Evolutionary conservation across 257 asterid species (phyloP).

Genomic region (Plantago ovata): DNA sequence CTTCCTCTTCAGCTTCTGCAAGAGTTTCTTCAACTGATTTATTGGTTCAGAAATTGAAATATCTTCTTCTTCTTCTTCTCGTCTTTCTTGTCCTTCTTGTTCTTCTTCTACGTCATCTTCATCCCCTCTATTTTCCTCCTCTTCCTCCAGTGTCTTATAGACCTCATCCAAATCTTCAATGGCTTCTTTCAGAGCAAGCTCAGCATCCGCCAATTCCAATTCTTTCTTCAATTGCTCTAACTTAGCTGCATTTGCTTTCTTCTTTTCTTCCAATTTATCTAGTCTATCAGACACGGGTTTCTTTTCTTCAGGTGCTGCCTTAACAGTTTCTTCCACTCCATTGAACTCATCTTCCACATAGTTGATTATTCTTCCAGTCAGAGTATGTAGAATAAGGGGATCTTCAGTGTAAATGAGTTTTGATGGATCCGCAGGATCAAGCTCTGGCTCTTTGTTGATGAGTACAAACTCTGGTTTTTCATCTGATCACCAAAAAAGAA

Average conservation of each 20-base stretch:
- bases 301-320: too few species aligned
- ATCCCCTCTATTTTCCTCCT: conserved; percentile 64
- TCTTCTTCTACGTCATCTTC: conserved; percentile 38
- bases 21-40: conserved; percentile 23
- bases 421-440: conserved; percentile 91
- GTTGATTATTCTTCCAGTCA: conserved; percentile 81
- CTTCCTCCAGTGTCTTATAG: conserved; percentile 64
- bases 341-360: conserved; percentile 88
- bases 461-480: conserved; percentile 72
- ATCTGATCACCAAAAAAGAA: conserved; percentile 44
- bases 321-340: too few species aligned
- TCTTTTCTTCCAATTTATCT: conserved; percentile 73
- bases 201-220: conserved; percentile 64
- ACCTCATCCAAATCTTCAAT: conserved; percentile 71
- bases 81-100: conserved; percentile 43
- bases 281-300: conserved; percentile 35
- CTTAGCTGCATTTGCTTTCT: conserved; percentile 44
- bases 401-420: conserved; percentile 61
- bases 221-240: conserved; percentile 49
- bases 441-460: conserved; percentile 77
- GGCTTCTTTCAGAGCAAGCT: conserved; percentile 65
- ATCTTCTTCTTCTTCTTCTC: conserved; percentile 34
- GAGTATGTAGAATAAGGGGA: conserved; percentile 84
- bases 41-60: conserved; percentile 33
- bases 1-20: conserved; percentile 40